Conservation (phyloP, 495 filamentous ascomycete species). For the Penicillium cosmopolitanum region DNA sequence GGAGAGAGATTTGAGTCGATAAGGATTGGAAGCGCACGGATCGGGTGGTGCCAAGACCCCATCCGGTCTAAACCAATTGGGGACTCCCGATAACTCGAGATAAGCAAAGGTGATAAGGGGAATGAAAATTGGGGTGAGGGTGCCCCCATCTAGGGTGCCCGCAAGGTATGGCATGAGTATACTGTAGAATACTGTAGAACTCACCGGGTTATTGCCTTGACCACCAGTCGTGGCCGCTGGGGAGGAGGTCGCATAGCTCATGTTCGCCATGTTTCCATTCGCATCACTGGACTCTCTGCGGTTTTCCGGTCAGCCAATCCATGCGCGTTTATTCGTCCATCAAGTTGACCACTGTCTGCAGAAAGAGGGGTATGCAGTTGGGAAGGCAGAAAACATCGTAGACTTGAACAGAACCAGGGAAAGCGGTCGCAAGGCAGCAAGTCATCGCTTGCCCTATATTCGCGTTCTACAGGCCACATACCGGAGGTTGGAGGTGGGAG, state of each 20-base stretch:
- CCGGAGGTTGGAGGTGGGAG: conserved; percentile 68
- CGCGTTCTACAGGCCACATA: conserved; percentile 43
- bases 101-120: conserved; percentile 24
- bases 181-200: conserved; percentile 25
- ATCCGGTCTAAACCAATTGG: conserved; percentile 2
- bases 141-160: not conserved
- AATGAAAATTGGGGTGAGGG: conserved; percentile 20
- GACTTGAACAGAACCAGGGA: not conserved
- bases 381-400: not conserved
- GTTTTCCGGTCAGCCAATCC: conserved; percentile 35
- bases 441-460: not conserved
- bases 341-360: conserved; percentile 11
- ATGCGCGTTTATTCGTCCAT: conserved; percentile 20
- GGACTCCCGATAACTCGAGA: conserved; percentile 37
- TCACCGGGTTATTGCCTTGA: conserved; percentile 68
- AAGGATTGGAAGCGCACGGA: conserved; percentile 42
- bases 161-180: not conserved
- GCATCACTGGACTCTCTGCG: conserved; percentile 55
- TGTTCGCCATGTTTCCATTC: conserved; percentile 56
- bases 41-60: conserved; percentile 44
- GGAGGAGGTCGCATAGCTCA: conserved; percentile 65
- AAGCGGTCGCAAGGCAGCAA: not conserved
- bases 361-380: conserved; percentile 8
- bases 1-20: conserved; percentile 54
- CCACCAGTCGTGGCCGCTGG: conserved; percentile 70